Conservation (phyloP, 1,284 basidiomycete genomes). For the Peniophora sp. region DNA sequence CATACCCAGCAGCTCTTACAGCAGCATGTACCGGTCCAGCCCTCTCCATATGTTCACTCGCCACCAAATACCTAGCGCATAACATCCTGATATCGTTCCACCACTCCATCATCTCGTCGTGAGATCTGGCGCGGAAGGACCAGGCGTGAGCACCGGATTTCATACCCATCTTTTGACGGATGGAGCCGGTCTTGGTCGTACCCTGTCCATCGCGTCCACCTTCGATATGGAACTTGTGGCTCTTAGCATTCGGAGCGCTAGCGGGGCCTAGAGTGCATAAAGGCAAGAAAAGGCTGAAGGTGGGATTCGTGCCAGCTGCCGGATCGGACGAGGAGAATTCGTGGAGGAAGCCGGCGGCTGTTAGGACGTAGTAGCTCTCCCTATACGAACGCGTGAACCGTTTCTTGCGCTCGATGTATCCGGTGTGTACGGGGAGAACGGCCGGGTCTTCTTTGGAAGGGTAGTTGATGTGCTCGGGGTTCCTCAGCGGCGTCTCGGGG, state of each 20-base stretch:
- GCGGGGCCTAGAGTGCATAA: conserved; percentile 95
- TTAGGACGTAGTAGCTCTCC: conserved; percentile 90
- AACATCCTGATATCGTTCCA: conserved; percentile 99
- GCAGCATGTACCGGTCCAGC: conserved; percentile 91
- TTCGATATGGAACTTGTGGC: conserved; percentile 98
- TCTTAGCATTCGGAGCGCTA: conserved; percentile 60
- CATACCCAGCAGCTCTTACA: conserved; percentile 83
- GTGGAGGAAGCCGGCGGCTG: conserved; percentile 93
- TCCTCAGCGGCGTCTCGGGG: conserved; percentile 89
- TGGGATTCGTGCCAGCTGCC: conserved; percentile 55
- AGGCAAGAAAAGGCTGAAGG: conserved; percentile 90
- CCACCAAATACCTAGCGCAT: conserved; percentile 92
- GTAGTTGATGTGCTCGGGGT: conserved; percentile 78
- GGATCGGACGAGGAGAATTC: conserved; percentile 85
- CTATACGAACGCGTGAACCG: conserved; percentile 89
- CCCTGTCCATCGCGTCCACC: conserved; percentile 80
- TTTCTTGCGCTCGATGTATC: conserved; percentile 94
- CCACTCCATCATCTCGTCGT: conserved; percentile 99
- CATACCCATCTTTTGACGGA: conserved; percentile 31
- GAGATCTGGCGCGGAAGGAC: conserved; percentile 85
- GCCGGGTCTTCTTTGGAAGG: conserved; percentile 92
- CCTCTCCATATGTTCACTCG: conserved; percentile 90
- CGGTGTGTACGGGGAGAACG: conserved; percentile 84
- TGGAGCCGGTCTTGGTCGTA: conserved; percentile 45
- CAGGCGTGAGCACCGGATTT: conserved; percentile 60